phyloP scores from a whole-genome alignment of 441 rosid genomes.

The Arabidopsis hybrid region DNA sequence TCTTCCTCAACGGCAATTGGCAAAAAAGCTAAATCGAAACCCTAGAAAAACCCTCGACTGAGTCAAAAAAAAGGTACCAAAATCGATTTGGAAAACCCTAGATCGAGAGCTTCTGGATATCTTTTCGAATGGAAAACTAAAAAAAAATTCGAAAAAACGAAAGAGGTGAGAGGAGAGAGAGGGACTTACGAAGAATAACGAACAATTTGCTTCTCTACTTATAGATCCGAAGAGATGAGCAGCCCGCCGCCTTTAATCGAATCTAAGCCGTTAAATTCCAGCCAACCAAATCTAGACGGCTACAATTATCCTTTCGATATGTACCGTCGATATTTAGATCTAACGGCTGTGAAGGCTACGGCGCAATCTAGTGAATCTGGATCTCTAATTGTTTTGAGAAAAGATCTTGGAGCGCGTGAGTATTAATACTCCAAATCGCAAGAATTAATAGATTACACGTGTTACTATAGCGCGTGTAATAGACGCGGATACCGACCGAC shows the following conservation, averaged over 20 bases:
- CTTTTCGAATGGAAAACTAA: not conserved
- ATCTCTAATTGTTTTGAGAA: not conserved
- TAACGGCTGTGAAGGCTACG: slow-evolving; percentile 23
- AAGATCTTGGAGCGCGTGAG: slow-evolving; percentile 19
- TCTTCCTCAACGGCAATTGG: slow-evolving; percentile 32
- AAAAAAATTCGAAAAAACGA: slow-evolving; percentile 24
- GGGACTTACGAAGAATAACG: slow-evolving; percentile 12
- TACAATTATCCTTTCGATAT: slow-evolving; percentile 13
- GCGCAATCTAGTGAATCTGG: slow-evolving; percentile 23
- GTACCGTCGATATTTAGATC: slow-evolving; percentile 49
- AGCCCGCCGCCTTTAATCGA: slow-evolving; percentile 46
- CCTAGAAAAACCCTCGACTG: slow-evolving; percentile 54
- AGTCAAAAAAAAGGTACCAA: slow-evolving; percentile 25
- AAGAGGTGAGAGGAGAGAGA: slow-evolving; percentile 28
- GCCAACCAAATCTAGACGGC: slow-evolving; percentile 42
- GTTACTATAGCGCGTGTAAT: not conserved
- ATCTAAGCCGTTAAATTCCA: slow-evolving; percentile 54
- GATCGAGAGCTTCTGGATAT: slow-evolving; percentile 49
- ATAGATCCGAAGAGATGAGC: slow-evolving; percentile 52
- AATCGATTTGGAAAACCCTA: slow-evolving; percentile 59
- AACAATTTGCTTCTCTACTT: slow-evolving; percentile 51
- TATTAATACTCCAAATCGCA: not conserved
- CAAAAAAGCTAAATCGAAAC: slow-evolving; percentile 36
- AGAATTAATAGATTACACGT: not conserved
- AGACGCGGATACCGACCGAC: slow-evolving; percentile 18